phyloP scores from a whole-genome alignment of 2,329 filamentous ascomycete species.

The Pestalotiopsis sp. region DNA sequence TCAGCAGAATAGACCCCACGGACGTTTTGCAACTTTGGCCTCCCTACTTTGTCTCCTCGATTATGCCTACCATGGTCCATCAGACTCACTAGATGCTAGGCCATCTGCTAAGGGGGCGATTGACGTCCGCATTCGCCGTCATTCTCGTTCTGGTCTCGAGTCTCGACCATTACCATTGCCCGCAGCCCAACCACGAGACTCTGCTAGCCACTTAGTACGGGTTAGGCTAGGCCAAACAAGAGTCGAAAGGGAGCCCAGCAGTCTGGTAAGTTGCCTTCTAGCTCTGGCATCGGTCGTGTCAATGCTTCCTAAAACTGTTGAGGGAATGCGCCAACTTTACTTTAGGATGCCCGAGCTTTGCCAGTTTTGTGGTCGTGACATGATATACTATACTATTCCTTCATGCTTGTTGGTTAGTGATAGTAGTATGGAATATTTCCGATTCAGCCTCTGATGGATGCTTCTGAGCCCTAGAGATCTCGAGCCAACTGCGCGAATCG shows the following conservation, averaged over 20 bases:
- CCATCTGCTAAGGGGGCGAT: background rate
- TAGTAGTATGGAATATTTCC: background rate
- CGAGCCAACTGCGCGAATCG: background rate
- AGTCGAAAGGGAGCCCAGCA: background rate
- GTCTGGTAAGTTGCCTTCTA: background rate
- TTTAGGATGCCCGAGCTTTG: background rate
- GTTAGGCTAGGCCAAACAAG: background rate
- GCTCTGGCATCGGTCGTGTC: background rate
- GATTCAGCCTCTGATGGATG: too few relatives aligned
- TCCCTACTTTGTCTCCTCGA: too few relatives aligned
- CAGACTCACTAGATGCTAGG: too few relatives aligned
- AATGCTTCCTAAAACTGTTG: background rate
- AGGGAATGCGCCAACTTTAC: background rate
- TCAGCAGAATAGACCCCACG: background rate
- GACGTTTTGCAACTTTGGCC: background rate
- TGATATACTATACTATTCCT: background rate
- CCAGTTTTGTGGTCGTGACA: background rate
- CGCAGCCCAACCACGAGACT: background rate
- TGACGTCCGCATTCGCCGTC: background rate
- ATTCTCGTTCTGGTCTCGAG: background rate
- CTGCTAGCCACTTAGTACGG: background rate
- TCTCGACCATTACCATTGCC: background rate
- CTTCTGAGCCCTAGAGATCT: background rate
- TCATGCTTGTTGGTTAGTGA: background rate
- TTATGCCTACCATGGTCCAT: too few relatives aligned